Conservation (phyloP, 345 rosid genomes). For the Eucalyptus lansdowneana region DNA sequence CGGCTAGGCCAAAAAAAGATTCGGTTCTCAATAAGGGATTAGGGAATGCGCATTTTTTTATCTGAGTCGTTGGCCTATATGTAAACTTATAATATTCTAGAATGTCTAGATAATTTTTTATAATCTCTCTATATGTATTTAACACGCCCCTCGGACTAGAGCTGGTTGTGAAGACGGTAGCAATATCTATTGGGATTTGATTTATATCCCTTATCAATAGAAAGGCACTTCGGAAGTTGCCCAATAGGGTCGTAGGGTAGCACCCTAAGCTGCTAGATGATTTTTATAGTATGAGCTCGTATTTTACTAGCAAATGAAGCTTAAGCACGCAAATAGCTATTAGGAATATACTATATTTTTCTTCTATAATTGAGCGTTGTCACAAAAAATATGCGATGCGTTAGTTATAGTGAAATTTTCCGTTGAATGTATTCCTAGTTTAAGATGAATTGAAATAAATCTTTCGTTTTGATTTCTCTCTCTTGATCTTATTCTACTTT, state of each 20-base stretch:
- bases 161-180: accelerated
- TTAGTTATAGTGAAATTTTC: accelerated
- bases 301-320: background rate
- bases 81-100: background rate
- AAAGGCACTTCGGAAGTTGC: accelerated
- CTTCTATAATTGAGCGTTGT: background rate
- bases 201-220: no score
- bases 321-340: accelerated
- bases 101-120: no score
- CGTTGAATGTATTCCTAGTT: accelerated
- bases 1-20: no score
- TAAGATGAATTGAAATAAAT: no score
- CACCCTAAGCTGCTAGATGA: accelerated
- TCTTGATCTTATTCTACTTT: background rate
- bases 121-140: background rate
- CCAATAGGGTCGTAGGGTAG: accelerated
- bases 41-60: background rate
- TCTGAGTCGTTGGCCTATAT: background rate
- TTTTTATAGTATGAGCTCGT: accelerated
- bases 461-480: accelerated
- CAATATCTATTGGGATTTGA: background rate
- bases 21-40: background rate
- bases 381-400: accelerated
- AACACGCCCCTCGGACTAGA: accelerated
- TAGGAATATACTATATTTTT: no score